Percentiles rank a stretch among this genome's conserved stretches.
phyloP scores from a whole-genome alignment of 352 stramenopile species.

The Phytophthora ohioensis region DNA sequence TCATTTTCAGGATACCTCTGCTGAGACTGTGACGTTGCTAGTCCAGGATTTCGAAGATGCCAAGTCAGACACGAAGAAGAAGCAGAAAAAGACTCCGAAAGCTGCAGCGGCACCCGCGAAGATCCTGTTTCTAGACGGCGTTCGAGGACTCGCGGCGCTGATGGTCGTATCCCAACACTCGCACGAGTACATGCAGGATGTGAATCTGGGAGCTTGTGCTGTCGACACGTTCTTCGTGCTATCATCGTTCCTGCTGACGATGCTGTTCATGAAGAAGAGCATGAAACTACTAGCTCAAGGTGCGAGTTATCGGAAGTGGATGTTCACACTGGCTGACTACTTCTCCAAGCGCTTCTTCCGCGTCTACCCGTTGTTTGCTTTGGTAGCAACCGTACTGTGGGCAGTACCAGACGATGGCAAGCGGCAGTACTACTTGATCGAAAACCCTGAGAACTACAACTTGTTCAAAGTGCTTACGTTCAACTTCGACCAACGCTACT shows the following conservation, averaged over 20 bases:
- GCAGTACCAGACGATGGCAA: slow-evolving; percentile 36
- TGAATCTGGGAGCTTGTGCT: slow-evolving; percentile 35
- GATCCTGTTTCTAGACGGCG: slow-evolving; percentile 50
- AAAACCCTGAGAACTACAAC: slow-evolving; percentile 34
- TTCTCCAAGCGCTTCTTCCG: slow-evolving; percentile 49
- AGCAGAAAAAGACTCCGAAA: not conserved
- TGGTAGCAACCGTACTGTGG: slow-evolving; percentile 37
- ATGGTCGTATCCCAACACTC: slow-evolving; percentile 40
- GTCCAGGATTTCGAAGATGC: not conserved
- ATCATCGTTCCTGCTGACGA: slow-evolving; percentile 51
- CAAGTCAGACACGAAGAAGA: not conserved
- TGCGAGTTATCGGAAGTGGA: slow-evolving; percentile 27
- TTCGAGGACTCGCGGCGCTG: slow-evolving; percentile 49
- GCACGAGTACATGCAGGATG: slow-evolving; percentile 32
- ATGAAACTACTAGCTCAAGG: slow-evolving; percentile 23
- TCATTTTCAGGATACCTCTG: not conserved
- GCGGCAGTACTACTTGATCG: slow-evolving; percentile 31
- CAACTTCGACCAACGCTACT: slow-evolving; percentile 32
- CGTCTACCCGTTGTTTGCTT: slow-evolving; percentile 61
- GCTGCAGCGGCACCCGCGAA: slow-evolving; percentile 16
- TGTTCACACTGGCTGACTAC: slow-evolving; percentile 41
- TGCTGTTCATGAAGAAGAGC: slow-evolving; percentile 48
- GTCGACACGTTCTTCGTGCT: slow-evolving; percentile 58
- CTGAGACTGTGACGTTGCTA: not conserved
- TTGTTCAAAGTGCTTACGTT: slow-evolving; percentile 49